Evolutionary conservation across 257 asterid species (phyloP).

Genomic region (Thymus quinquecostatus): DNA sequence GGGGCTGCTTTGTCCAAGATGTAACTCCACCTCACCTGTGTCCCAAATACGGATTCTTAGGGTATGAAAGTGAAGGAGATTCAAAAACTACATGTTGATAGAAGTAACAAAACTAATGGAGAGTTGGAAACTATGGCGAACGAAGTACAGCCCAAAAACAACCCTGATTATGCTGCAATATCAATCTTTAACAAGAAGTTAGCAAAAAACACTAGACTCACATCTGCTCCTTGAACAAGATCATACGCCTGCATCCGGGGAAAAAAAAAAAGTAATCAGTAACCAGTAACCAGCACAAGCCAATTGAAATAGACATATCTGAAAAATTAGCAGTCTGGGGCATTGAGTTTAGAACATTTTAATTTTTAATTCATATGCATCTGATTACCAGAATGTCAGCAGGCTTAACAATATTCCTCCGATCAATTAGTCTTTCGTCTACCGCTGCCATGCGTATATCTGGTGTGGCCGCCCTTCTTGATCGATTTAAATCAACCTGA

Average conservation of each 20-base stretch:
- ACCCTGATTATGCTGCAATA: constrained; percentile 17
- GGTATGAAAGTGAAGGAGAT: background rate
- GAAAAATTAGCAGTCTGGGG: background rate
- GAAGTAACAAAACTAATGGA: background rate
- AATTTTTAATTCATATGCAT: constrained; percentile 5
- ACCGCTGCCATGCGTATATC: constrained; percentile 58
- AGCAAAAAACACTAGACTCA: constrained; percentile 45
- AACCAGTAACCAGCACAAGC: constrained; percentile 36
- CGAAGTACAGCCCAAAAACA: background rate
- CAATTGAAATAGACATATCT: background rate
- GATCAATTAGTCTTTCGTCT: constrained; percentile 50
- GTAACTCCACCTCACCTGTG: constrained; percentile 94
- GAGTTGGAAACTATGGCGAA: background rate
- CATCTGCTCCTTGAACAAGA: constrained; percentile 93
- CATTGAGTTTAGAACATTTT: constrained; percentile 6
- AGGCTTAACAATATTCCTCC: constrained; percentile 58
- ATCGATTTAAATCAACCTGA: constrained; percentile 44
- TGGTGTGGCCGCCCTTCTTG: constrained; percentile 41
- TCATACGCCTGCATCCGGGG: constrained; percentile 74
- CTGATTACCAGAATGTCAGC: constrained; percentile 78
- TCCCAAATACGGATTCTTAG: constrained; percentile 23
- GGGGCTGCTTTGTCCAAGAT: constrained; percentile 72
- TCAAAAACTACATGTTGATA: too few species aligned
- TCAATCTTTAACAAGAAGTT: constrained; percentile 10
- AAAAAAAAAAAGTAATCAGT: constrained; percentile 30